phyloP scores from a whole-genome alignment of 1,284 basidiomycete species.

The Thelephora terrestris region DNA sequence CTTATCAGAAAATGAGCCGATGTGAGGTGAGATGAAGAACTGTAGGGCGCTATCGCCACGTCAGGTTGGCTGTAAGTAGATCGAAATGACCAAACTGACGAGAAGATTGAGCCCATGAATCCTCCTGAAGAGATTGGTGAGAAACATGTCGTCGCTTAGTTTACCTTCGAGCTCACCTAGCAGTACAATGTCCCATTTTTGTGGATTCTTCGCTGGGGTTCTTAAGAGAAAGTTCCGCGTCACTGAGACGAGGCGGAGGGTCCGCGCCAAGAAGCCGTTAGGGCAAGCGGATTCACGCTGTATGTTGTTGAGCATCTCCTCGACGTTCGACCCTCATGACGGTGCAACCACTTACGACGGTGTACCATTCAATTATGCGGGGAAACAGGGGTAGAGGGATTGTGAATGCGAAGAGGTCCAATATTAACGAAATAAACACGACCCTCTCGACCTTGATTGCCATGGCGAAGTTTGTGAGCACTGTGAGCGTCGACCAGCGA shows the following conservation, averaged over 20 bases:
- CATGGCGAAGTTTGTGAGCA: too few relatives aligned
- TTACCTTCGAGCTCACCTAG: slow-evolving; percentile 35
- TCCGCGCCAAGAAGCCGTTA: slow-evolving; percentile 59
- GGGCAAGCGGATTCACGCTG: slow-evolving; percentile 65
- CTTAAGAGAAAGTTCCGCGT: slow-evolving; percentile 55
- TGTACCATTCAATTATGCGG: slow-evolving; percentile 84
- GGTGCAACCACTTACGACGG: slow-evolving; percentile 39
- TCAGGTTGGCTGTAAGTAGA: slow-evolving; percentile 5
- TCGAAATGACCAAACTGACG: slow-evolving; percentile 38
- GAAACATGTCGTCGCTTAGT: background rate
- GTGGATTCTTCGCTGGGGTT: slow-evolving; percentile 42
- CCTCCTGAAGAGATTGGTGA: slow-evolving; percentile 42
- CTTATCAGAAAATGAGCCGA: slow-evolving; percentile 75
- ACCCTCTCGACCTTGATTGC: slow-evolving; percentile 46
- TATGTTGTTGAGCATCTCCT: background rate
- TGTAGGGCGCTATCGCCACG: slow-evolving; percentile 57
- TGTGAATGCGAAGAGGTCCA: slow-evolving; percentile 90
- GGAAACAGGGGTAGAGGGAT: slow-evolving; percentile 90
- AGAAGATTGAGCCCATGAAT: slow-evolving; percentile 83
- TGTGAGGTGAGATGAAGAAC: slow-evolving; percentile 76
- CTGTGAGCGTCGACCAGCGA: too few relatives aligned
- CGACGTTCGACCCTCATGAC: background rate
- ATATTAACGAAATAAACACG: slow-evolving; percentile 74
- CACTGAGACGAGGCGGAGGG: slow-evolving; percentile 51
- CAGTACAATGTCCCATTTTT: slow-evolving; percentile 79